Evolutionary conservation across 1,284 basidiomycete genomes (phyloP), one percentile per base, ranked within the genome.

Genomic region (Anthracocystis setariae): DNA sequence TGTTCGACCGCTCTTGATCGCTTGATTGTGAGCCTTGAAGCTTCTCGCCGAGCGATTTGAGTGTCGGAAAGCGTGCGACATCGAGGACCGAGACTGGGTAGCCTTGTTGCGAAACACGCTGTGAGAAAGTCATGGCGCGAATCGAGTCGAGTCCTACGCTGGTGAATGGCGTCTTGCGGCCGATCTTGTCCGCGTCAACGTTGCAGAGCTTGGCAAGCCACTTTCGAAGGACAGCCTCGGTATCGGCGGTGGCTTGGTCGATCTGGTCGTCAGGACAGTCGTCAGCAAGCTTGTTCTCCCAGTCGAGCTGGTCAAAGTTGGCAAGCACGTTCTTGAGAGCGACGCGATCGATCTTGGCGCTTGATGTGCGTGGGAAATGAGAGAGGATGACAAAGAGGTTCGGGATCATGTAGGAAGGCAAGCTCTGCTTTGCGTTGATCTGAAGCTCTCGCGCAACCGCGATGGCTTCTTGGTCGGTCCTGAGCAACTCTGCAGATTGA

Each of bases 261-360:
- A 51, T 51, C 2, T 53, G 46, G n/a, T 47, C 47, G 15, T 61
- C 63, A 8, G 50, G 58, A 13, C 63, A 72, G 21, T 61, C 51
- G 18, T 59, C 67, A 24, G 68, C 76, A 2, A 78, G 51, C 40
- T 59, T 56, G 42, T 72, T 69, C 55, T 82, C 78, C 81, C 81
- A 83, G 0, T 68, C 68, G 47, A 71, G 60, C 50, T 74, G 64
- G 47, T 83, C 81, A 33, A 83, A 65, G 37, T 46, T 29, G 40
- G 61, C 58, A 20, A 81, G 68, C 23, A 75, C 76, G 17, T 74
- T 72, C 20, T 77, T 72, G 43, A 84, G 72, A 5, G 81, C 81
- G 25, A 78, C 77, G 10, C 83, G 74, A 51, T 84, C 83, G 45
- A 84, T 80, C 74, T 84, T 84, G 44, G 83, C 83, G 24, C 80